Evolutionary conservation across 352 stramenopile genomes (phyloP).

Genomic region (Phytophthora pseudosyringae): DNA sequence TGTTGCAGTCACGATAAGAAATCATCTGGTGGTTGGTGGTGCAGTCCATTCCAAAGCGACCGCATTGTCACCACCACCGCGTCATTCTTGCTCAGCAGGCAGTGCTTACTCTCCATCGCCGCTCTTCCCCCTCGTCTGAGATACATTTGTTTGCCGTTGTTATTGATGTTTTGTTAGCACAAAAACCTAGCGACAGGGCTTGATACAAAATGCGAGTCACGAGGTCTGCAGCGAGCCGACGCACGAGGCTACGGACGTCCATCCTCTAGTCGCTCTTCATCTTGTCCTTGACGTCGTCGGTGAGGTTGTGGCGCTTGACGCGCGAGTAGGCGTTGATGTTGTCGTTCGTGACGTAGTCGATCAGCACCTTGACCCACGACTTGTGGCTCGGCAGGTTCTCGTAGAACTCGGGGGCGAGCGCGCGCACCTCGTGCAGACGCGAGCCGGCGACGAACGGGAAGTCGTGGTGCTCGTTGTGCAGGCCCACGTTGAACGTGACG

Average conservation of each 20-base stretch:
- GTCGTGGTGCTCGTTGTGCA: slow-evolving; percentile 99
- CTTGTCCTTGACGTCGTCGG: slow-evolving; percentile 64
- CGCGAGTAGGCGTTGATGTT: slow-evolving; percentile 93
- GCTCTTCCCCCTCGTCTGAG: not conserved
- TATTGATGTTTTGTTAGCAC: slow-evolving; percentile 28
- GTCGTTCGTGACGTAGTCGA: slow-evolving; percentile 94
- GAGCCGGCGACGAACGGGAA: slow-evolving; percentile 94
- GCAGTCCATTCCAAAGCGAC: slow-evolving; percentile 24
- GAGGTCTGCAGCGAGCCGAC: not conserved
- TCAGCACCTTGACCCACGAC: slow-evolving; percentile 93
- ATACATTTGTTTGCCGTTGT: slow-evolving; percentile 32
- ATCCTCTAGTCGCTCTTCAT: slow-evolving; percentile 70
- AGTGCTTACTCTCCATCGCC: no score
- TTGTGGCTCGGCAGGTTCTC: slow-evolving; percentile 94
- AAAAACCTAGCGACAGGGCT: slow-evolving; percentile 36
- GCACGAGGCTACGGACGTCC: slow-evolving; percentile 5
- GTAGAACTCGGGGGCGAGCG: slow-evolving; percentile 96
- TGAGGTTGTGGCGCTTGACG: slow-evolving; percentile 87
- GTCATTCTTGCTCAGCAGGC: slow-evolving; percentile 1
- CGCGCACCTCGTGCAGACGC: slow-evolving; percentile 90
- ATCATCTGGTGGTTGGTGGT: slow-evolving; percentile 27
- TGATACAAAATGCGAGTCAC: slow-evolving; percentile 30
- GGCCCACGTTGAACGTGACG: slow-evolving; percentile 97
- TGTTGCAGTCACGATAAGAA: slow-evolving; percentile 1
- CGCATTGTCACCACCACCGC: slow-evolving; percentile 6